Percentiles rank a stretch among this genome's conserved stretches.
Evolutionary conservation across 75 land plant species (phyloP).

Genomic region (Chamaecyparis obtusa): DNA sequence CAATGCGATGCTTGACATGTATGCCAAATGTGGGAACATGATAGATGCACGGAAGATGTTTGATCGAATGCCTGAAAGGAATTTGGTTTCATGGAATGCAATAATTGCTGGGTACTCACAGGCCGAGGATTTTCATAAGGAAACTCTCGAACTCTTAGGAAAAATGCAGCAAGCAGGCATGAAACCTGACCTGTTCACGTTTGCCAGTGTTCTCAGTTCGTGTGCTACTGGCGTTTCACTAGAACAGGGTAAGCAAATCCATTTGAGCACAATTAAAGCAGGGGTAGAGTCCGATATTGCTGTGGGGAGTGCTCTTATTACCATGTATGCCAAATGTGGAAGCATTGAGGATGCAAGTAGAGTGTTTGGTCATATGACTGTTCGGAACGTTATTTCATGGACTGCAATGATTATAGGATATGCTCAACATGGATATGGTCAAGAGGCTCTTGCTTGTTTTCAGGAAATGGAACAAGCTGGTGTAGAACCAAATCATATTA

Average conservation of each 20-base stretch:
- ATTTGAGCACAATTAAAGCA: constrained; percentile 8
- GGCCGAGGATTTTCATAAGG: background rate
- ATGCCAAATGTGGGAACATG: constrained; percentile 19
- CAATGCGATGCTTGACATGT: constrained; percentile 19
- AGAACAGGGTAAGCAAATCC: constrained; percentile 17
- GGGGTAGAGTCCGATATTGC: constrained; percentile 17
- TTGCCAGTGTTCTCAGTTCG: constrained; percentile 15
- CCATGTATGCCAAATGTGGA: constrained; percentile 21
- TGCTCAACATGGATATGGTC: constrained; percentile 21
- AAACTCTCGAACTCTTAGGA: constrained; percentile 17
- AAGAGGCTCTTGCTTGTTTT: constrained; percentile 22
- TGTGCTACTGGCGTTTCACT: constrained; percentile 15
- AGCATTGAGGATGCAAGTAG: constrained; percentile 15
- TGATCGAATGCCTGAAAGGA: background rate
- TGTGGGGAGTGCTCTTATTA: constrained; percentile 21
- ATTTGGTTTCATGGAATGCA: constrained; percentile 24
- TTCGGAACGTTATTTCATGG: constrained; percentile 19
- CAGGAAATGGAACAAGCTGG: constrained; percentile 16
- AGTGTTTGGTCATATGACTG: constrained; percentile 20
- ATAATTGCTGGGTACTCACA: constrained; percentile 24
- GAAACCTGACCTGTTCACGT: constrained; percentile 24
- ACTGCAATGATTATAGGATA: constrained; percentile 22
- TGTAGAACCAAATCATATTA: constrained; percentile 13
- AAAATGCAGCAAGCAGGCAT: constrained; percentile 19
- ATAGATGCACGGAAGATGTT: constrained; percentile 17